Conservation (phyloP, 176 grass and related monocot species). For the Coix lacrymajobi region DNA sequence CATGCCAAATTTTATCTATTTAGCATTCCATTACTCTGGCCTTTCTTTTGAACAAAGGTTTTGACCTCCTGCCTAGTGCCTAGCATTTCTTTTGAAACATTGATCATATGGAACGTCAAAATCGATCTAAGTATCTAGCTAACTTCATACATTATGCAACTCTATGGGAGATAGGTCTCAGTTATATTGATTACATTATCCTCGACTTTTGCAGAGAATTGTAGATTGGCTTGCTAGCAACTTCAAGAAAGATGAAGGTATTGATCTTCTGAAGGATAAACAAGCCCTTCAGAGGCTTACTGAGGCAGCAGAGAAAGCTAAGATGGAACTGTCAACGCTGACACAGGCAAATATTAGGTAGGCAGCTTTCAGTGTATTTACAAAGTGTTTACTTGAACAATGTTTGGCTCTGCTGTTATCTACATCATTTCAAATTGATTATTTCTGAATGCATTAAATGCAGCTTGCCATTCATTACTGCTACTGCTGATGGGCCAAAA, state of each 20-base stretch:
- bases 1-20: background rate
- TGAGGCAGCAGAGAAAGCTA: constrained; percentile 95
- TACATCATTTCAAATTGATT: background rate
- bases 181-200: constrained; percentile 10
- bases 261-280: constrained; percentile 93
- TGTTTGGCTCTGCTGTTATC: background rate
- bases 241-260: constrained; percentile 96
- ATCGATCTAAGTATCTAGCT: background rate
- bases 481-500: constrained; percentile 89
- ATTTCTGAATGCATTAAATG: constrained; percentile 5
- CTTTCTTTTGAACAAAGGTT: too few species aligned
- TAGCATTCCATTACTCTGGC: background rate
- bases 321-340: constrained; percentile 92
- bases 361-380: background rate
- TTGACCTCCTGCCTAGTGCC: background rate
- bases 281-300: constrained; percentile 97
- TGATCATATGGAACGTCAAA: background rate
- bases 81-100: background rate
- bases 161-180: background rate
- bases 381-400: background rate
- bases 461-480: constrained; percentile 95
- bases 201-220: constrained; percentile 62
- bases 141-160: background rate
- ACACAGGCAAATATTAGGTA: constrained; percentile 96
- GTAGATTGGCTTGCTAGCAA: constrained; percentile 86